Percentiles rank a stretch among this genome's conserved stretches.
phyloP scores from a whole-genome alignment of 2,329 filamentous ascomycete species.

The Ramularia collo-cygni region DNA sequence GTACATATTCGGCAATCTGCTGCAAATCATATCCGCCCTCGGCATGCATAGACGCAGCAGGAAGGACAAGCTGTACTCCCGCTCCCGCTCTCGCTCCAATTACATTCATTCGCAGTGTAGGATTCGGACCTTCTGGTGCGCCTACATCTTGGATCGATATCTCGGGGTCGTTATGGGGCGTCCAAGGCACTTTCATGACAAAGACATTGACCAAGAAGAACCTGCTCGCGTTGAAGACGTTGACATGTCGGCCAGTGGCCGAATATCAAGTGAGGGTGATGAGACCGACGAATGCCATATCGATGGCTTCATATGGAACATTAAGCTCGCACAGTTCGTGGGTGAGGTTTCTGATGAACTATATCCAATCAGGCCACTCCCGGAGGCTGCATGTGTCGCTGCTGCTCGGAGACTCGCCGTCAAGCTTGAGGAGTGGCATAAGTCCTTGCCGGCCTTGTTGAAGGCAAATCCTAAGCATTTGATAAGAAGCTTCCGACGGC shows the following conservation, averaged over 20 bases:
- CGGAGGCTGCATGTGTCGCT: neutral
- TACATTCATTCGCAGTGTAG: constrained; percentile 47
- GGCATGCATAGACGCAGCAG: constrained; percentile 11
- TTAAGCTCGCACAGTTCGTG: constrained; percentile 32
- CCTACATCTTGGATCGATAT: constrained; percentile 58
- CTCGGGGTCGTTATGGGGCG: constrained; percentile 57
- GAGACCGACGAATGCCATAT: constrained; percentile 43
- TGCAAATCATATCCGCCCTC: constrained; percentile 15
- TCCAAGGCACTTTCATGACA: constrained; percentile 54
- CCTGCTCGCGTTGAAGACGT: constrained; percentile 52
- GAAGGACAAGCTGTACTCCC: neutral
- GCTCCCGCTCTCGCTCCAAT: constrained; percentile 24
- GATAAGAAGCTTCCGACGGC: constrained; percentile 38
- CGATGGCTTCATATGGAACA: constrained; percentile 43
- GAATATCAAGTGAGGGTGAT: constrained; percentile 19
- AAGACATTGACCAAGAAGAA: constrained; percentile 57
- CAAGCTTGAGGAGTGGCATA: constrained; percentile 31
- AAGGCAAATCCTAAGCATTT: constrained; percentile 41
- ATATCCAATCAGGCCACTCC: constrained; percentile 25
- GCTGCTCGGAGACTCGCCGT: constrained; percentile 28
- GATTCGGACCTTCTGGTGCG: constrained; percentile 56
- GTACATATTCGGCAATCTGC: constrained; percentile 25
- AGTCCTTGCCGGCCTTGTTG: constrained; percentile 37
- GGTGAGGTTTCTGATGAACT: constrained; percentile 29
- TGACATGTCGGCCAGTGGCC: constrained; percentile 44